Evolutionary conservation across 495 filamentous ascomycete species (phyloP).

Genomic region (Apodospora peruviana): DNA sequence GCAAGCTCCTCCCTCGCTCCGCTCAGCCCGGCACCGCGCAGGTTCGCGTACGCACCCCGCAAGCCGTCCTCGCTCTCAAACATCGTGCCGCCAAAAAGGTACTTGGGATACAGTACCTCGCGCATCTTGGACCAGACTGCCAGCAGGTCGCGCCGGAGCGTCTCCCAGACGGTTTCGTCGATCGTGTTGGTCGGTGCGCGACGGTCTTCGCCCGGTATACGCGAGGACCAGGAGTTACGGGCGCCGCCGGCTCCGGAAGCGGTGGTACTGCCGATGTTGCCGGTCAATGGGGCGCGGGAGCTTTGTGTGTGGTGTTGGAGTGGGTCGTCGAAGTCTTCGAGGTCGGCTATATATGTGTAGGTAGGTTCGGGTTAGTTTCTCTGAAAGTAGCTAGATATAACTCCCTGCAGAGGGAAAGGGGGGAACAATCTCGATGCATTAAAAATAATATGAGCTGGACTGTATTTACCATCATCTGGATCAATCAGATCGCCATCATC

Average conservation of each 20-base stretch:
- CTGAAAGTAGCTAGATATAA: not conserved
- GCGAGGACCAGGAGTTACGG: conserved; percentile 64
- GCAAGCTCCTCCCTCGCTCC: conserved; percentile 59
- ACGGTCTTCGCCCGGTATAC: conserved; percentile 92
- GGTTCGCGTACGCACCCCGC: conserved; percentile 47
- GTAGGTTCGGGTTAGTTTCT: not conserved
- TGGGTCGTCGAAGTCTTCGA: conserved; percentile 93
- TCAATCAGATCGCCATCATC: conserved; percentile 89
- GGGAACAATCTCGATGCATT: too few species aligned
- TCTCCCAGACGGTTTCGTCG: conserved; percentile 95
- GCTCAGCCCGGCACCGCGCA: conserved; percentile 41
- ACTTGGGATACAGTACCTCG: conserved; percentile 95
- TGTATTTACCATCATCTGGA: conserved; percentile 87
- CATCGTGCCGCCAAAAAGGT: conserved; percentile 77
- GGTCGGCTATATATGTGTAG: conserved; percentile 48
- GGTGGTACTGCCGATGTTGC: conserved; percentile 59
- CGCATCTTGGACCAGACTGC: conserved; percentile 97
- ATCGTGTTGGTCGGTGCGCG: conserved; percentile 88
- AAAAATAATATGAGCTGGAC: too few species aligned
- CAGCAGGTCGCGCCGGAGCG: conserved; percentile 79
- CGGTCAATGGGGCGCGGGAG: conserved; percentile 57
- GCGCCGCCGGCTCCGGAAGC: conserved; percentile 28
- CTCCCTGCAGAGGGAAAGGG: not conserved
- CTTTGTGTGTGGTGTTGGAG: conserved; percentile 36
- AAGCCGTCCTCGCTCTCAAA: conserved; percentile 52